Evolutionary conservation across 129 eudicot genomes (phyloP), one percentile per base, ranked within the genome.

Genomic region (Glebionis coronaria): DNA sequence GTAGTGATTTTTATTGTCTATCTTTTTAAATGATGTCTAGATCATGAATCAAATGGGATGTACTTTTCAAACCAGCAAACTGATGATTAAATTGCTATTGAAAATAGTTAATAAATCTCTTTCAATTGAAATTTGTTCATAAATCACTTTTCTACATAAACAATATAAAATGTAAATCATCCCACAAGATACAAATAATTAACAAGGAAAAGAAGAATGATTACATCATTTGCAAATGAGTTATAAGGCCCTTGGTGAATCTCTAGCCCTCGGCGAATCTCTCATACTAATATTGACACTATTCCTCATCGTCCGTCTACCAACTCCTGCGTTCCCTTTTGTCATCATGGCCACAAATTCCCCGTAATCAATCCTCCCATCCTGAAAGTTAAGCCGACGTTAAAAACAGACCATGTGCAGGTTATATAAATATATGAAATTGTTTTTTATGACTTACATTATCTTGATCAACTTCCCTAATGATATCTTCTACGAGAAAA

Each of bases 321-420:
- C 96, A 44, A 91, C 63, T 35, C 96, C 96, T 44, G 82, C 86
- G 80, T 88, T 88, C 61, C 87, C 95, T 63, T 85, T 91, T 72
- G 82, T 86, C 97, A 91, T 91, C 97, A 91, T 91, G 40, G 97
- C 93, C 42, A 85, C 97, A 70, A 91, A 91, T 77, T 91, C 97
- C 50, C 89, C 84, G 65, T 91, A 91, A 73, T 91, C 97, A 28
- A 91, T 91, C 76, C 82, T 79, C 63, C 97, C 82, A 67, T 78
- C 82, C 82, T 78, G 74, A 49, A 67, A 75, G 46, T 50, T 6
- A n/a, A 76, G 15, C 12, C 19, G 42, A 25, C 21, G 31, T 64
- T n/a, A 52, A 68, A 61, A 21, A 23, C 31, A 45, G 45, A 77
- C 21, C n/a, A 2, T 56, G 14, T 60, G n/a, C 44, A 10, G 58